phyloP scores from a whole-genome alignment of 306 rosid genomes.

The Canavalia gladiata region DNA sequence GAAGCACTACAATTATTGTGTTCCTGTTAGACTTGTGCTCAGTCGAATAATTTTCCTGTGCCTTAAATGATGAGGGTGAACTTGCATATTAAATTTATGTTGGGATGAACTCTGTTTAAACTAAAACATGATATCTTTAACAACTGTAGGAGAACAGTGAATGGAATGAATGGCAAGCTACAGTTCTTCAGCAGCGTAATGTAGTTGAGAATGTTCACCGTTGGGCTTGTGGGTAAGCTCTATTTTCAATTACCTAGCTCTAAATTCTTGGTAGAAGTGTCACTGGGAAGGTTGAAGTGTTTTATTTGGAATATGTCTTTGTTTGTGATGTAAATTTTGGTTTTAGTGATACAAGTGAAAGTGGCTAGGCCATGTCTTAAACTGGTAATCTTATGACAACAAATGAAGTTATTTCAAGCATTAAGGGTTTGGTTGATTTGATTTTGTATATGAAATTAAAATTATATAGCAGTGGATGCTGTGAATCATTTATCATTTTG shows the following conservation, averaged over 20 bases:
- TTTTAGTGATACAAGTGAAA: neutral
- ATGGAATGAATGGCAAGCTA: constrained; percentile 93
- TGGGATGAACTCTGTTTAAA: neutral
- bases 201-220: constrained; percentile 88
- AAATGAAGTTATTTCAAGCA: constrained; percentile 16
- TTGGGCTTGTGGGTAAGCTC: constrained; percentile 97
- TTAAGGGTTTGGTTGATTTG: constrained; percentile 31
- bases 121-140: constrained; percentile 34
- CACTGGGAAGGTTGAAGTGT: constrained; percentile 27
- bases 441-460: constrained; percentile 18
- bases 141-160: constrained; percentile 75
- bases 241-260: neutral
- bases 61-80: constrained; percentile 32
- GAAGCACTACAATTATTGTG: constrained; percentile 5
- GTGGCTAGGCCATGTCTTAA: neutral
- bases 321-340: neutral
- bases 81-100: constrained; percentile 2
- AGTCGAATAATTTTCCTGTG: constrained; percentile 31
- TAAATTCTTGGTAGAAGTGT: constrained; percentile 30
- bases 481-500: constrained; percentile 17
- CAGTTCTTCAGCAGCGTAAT: constrained; percentile 86
- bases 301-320: no score
- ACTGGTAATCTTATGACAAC: constrained; percentile 21
- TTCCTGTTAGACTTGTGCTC: constrained; percentile 17
- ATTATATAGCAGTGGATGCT: neutral